Evolutionary conservation across 2,329 filamentous ascomycete genomes (phyloP), one percentile per base, ranked within the genome.

Genomic region (Chrysoporthe deuterocubensis): DNA sequence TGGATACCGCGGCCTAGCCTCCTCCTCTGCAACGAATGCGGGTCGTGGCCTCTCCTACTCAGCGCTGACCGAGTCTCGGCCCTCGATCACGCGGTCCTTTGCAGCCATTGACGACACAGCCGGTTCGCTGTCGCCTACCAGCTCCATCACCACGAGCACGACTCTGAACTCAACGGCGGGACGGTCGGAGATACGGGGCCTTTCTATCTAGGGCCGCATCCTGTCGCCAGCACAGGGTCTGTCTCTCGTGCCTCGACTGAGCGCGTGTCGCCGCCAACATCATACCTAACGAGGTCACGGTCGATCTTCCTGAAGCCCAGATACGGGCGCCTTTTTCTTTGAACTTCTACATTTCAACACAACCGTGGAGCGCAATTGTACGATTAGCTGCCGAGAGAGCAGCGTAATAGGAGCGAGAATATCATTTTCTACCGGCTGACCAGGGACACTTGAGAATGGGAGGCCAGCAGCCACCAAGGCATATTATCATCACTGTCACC

Each of bases 1-100:
- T 40, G 66, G 66, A 14, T 70, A 70, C 46, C 68, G 68, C 46
- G 66, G 68, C 52, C 67, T 69, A 26, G 67, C 68, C 2, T 61
- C 66, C 1, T 54, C 68, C 4, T 67, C 63, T 8, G 63, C 56
- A 7, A 44, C 56, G 18, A 65, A 60, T 56, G 56, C 26, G 4
- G 54, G 63, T 8, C 43, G 63, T 1, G 63, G 63, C 3, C 54
- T 60, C 26, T 44, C 63, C 1, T 59, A 50, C 43, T 37, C 34
- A 44, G 32, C 59, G 21, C 58, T 65, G 59, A 61, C 58, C 5
- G 68, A 67, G 62, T 63, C 62, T 2, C 44, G 62, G 5, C 66
- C 68, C 4, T 68, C 66, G 13, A 57, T 70, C 44, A 65, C 68
- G 2, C 62, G 50, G 59, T 68, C 66, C 4, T 68, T 70, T 8